Percentiles rank a stretch among this genome's conserved stretches.
These are phyloP conservation scores for Saccharum spontaneum DNA, from an alignment of 176 grass and related monocot species.

Conservation along the genomic window DNA sequence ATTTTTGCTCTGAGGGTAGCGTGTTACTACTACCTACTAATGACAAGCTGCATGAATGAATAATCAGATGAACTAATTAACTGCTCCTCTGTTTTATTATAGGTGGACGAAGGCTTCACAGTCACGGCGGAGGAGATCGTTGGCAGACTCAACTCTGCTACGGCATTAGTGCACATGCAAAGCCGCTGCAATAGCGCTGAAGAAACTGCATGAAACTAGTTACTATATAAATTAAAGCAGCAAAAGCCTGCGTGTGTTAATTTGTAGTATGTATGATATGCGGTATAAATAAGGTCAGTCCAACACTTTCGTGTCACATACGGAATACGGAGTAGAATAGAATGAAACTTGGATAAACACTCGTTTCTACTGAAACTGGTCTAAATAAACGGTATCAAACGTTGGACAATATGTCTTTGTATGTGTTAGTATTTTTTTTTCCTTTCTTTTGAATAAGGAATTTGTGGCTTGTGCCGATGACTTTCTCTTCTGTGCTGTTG, in stretches of 20 bases:
- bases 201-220: constrained; percentile 6
- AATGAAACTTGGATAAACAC: too few relatives aligned
- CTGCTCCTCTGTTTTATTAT: not conserved
- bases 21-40: not conserved
- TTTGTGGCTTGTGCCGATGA: too few relatives aligned
- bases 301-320: too few relatives aligned
- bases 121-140: constrained; percentile 35
- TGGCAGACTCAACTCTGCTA: constrained; percentile 30
- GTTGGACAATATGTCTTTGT: too few relatives aligned
- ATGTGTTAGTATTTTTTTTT: too few relatives aligned
- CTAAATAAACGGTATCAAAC: too few relatives aligned
- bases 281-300: not conserved
- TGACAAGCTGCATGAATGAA: not conserved
- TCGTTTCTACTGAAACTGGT: too few relatives aligned
- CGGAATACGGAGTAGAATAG: too few relatives aligned
- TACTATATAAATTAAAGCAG: not conserved
- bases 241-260: not conserved
- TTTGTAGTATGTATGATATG: too few relatives aligned
- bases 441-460: too few relatives aligned
- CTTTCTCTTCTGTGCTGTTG: too few relatives aligned
- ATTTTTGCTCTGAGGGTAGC: not conserved
- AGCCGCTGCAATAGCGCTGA: not conserved
- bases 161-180: not conserved
- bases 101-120: constrained; percentile 31
- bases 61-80: not conserved